Conservation (phyloP, 495 filamentous ascomycete genomes). For the Parmelia sp. region DNA sequence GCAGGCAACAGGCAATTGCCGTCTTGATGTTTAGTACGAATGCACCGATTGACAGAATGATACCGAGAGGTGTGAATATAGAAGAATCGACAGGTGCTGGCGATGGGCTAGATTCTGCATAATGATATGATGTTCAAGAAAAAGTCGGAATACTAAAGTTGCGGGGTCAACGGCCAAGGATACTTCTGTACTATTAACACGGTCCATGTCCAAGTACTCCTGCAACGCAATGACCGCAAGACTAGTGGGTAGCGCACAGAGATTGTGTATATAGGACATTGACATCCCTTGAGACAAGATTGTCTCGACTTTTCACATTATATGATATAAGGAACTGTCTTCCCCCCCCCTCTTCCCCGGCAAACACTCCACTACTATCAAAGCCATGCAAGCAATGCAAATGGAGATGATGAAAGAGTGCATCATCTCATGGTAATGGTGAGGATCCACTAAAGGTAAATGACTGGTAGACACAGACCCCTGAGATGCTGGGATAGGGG, state of each 20-base stretch:
- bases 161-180: too few relatives aligned
- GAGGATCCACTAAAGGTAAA: too few relatives aligned
- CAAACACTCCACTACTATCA: too few relatives aligned
- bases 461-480: too few relatives aligned
- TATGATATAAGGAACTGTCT: neutral
- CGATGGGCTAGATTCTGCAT: neutral
- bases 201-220: neutral
- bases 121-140: neutral
- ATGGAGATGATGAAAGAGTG: too few relatives aligned
- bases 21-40: constrained; percentile 6
- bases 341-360: neutral
- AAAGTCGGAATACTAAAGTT: too few relatives aligned
- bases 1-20: neutral
- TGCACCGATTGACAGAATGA: constrained; percentile 2
- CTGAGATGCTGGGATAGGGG: neutral
- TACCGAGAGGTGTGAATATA: constrained; percentile 11
- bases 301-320: neutral
- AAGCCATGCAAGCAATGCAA: too few relatives aligned
- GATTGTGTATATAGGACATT: neutral
- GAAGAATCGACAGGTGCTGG: neutral
- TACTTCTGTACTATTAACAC: too few relatives aligned
- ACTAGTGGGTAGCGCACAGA: neutral
- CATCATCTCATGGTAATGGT: too few relatives aligned
- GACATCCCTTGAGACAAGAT: neutral
- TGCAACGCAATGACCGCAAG: neutral